Evolutionary conservation across 2,329 filamentous ascomycete species (phyloP), one percentile per base, ranked within the genome.

Genomic region (Volutella citrinella): DNA sequence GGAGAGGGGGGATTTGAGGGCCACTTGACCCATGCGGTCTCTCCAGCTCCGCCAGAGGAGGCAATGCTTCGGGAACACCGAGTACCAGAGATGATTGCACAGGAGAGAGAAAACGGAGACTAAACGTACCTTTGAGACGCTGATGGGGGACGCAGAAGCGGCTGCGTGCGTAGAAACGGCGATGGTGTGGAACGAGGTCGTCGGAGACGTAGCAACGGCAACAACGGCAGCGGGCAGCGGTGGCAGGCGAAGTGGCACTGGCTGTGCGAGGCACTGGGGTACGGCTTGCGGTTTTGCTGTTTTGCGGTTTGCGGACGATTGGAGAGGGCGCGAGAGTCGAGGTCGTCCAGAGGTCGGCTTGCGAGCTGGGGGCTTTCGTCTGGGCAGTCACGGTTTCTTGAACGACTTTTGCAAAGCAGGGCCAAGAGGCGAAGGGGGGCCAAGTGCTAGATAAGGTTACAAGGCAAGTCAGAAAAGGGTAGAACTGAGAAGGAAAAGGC

Each of bases 21-120:
- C 48, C 52, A 49, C 52, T 55, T 52, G 52, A 49, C 50, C 53
- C 53, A 55, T 55, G 53, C 53, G 46, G n/a, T n/a, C n/a, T n/a
- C n/a, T n/a, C n/a, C n/a, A n/a, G n/a, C n/a, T n/a, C n/a, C n/a
- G n/a, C 37, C 38, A 45, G 51, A 42, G 45, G 46, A 44, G 45
- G 41, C 34, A 37, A 46, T 46, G 48, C 38, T 44, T 51, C 42
- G 46, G 46, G 47, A 42, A 38, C 43, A 52, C 47, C 49, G 50
- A 52, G 38, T 43, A 34, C 43, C 43, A 46, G 36, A 45, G 34
- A 34, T 25, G 33, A 42, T 34, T 42, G 34, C 34, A 24, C 34
- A 45, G 36, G 40, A 39, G 42, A 52, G 41, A 40, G 42, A 46
- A 54, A 42, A 45, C 40, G 43, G 42, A 49, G 32, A 41, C 37